A percentile compares a stretch with the other conserved stretches of the same genome.
Evolutionary conservation across 208 protist species (phyloP).

Genomic region (Crithidia mellificae): DNA sequence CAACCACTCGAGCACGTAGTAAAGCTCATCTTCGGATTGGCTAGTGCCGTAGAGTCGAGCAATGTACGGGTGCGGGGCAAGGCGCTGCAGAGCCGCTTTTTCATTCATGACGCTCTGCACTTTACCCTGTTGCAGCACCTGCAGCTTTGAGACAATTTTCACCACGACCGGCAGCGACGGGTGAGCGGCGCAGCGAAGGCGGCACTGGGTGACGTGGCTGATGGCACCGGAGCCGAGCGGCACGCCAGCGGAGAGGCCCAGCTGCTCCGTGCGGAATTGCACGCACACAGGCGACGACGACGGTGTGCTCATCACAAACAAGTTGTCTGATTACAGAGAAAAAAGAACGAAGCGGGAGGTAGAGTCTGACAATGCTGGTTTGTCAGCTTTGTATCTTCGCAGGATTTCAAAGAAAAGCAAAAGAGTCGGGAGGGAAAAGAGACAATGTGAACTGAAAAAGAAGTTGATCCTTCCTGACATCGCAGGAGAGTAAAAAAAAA

Average conservation of each 20-base stretch:
- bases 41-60: constrained; percentile 83
- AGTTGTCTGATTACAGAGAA: too few species aligned
- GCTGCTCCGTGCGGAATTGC: constrained; percentile 63
- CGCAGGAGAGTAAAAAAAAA: too few species aligned
- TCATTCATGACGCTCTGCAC: constrained; percentile 83
- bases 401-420: too few species aligned
- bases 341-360: too few species aligned
- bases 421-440: too few species aligned
- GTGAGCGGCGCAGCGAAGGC: constrained; percentile 27
- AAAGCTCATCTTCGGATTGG: constrained; percentile 90
- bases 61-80: constrained; percentile 81
- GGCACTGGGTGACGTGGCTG: constrained; percentile 70
- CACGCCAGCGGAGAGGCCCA: constrained; percentile 51
- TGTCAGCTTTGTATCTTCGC: too few species aligned
- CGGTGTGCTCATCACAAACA: neutral
- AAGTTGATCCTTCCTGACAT: too few species aligned
- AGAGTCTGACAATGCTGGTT: too few species aligned
- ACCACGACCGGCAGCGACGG: constrained; percentile 62
- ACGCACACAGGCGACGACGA: constrained; percentile 18
- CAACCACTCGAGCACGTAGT: constrained; percentile 93
- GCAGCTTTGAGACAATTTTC: constrained; percentile 89
- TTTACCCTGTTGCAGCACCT: constrained; percentile 86
- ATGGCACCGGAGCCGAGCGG: constrained; percentile 86
- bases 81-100: constrained; percentile 66
- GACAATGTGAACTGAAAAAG: too few species aligned